Conservation (phyloP, 1,139 yeast genomes). For the Yamadazyma triangularis region DNA sequence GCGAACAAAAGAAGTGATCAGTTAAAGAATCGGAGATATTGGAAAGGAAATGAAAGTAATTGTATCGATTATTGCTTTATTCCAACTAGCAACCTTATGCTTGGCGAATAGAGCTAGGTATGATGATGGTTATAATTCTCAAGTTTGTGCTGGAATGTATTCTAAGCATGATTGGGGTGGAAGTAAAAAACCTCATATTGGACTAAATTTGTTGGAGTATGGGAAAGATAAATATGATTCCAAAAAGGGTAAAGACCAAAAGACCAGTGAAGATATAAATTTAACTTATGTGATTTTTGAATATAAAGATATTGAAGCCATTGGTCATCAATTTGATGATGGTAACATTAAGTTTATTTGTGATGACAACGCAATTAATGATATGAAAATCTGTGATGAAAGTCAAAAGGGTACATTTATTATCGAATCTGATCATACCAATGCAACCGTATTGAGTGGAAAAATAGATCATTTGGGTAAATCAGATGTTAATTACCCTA, state of each 20-base stretch:
- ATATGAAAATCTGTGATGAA: slow-evolving; percentile 47
- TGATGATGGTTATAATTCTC: slow-evolving; percentile 43
- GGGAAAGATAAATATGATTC: slow-evolving; percentile 32
- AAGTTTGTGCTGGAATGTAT: slow-evolving; percentile 87
- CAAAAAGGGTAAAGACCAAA: slow-evolving; percentile 12
- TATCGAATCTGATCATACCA: slow-evolving; percentile 39
- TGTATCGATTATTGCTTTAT: slow-evolving; percentile 3
- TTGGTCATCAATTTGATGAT: slow-evolving; percentile 51
- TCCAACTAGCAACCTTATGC: slow-evolving; percentile 2
- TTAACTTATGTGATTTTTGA: slow-evolving; percentile 76
- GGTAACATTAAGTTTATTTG: slow-evolving; percentile 58
- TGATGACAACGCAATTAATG: slow-evolving; percentile 64
- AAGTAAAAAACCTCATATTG: slow-evolving; percentile 56
- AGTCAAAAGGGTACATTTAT: slow-evolving; percentile 61
- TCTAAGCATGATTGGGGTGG: slow-evolving; percentile 89
- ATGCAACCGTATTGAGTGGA: slow-evolving; percentile 54
- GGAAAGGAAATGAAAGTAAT: not conserved
- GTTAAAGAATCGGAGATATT: too few species aligned
- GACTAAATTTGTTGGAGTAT: slow-evolving; percentile 37
- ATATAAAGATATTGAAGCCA: slow-evolving; percentile 64
- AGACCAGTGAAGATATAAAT: slow-evolving; percentile 31
- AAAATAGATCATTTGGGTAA: slow-evolving; percentile 55
- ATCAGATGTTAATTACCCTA: slow-evolving; percentile 57
- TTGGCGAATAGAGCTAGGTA: slow-evolving; percentile 48
- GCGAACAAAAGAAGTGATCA: too few species aligned